Conservation (phyloP, 352 stramenopile species). For the Phytophthora hibernalis region DNA sequence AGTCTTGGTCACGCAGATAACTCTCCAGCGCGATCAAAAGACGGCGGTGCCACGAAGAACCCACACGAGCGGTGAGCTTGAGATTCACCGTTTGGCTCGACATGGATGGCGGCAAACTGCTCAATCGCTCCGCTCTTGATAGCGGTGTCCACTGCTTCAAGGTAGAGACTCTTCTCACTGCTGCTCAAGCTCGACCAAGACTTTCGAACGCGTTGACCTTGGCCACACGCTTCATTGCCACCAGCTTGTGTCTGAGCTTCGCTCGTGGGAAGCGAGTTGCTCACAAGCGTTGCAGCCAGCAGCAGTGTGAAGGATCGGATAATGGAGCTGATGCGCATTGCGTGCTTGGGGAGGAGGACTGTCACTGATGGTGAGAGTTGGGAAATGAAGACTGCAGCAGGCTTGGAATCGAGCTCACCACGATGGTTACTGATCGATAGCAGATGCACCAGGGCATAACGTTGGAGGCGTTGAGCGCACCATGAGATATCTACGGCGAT, state of each 20-base stretch:
- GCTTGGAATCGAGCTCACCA: slow-evolving; percentile 17
- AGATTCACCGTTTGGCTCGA: slow-evolving; percentile 46
- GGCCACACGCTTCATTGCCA: slow-evolving; percentile 45
- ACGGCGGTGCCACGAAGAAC: slow-evolving; percentile 70
- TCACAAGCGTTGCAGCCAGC: slow-evolving; percentile 10
- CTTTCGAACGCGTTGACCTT: slow-evolving; percentile 44
- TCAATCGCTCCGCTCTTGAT: slow-evolving; percentile 52
- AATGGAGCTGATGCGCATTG: slow-evolving; percentile 22
- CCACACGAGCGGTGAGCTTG: slow-evolving; percentile 57
- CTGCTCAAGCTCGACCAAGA: slow-evolving; percentile 43
- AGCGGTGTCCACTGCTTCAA: slow-evolving; percentile 46
- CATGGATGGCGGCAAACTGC: slow-evolving; percentile 52
- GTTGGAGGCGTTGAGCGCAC: slow-evolving; percentile 1
- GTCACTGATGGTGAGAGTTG: slow-evolving; percentile 26
- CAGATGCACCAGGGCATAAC: not conserved
- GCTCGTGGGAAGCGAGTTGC: not conserved
- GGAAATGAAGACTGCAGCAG: slow-evolving; percentile 16
- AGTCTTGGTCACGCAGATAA: slow-evolving; percentile 52
- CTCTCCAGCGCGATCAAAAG: slow-evolving; percentile 63
- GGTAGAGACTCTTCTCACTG: slow-evolving; percentile 53
- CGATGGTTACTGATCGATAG: not conserved
- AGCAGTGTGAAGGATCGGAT: slow-evolving; percentile 17
- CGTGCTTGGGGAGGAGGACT: slow-evolving; percentile 1
- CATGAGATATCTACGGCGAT: slow-evolving; percentile 3
- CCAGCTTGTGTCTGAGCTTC: slow-evolving; percentile 20